Percentiles rank a stretch among this genome's conserved stretches.
Evolutionary conservation across 352 stramenopile genomes (phyloP).

Genomic region (Phytopythium boreale): DNA sequence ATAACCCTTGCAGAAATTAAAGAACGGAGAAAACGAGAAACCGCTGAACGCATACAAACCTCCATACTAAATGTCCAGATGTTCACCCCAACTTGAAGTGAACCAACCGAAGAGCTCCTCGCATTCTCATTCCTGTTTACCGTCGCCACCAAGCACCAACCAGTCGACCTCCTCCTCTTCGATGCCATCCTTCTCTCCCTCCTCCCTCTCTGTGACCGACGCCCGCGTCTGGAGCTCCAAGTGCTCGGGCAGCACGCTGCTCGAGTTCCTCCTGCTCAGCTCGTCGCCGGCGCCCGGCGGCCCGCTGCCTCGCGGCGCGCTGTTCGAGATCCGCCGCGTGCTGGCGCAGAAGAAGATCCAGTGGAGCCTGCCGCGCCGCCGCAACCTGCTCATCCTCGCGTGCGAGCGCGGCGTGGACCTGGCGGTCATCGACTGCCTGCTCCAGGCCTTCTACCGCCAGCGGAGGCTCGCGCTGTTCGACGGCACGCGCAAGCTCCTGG

Average conservation of each 20-base stretch:
- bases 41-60: too few species aligned
- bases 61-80: too few species aligned
- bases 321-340: conserved; percentile 10
- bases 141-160: too few species aligned
- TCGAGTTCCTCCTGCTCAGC: conserved; percentile 5
- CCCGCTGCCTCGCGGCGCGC: conserved; percentile 3
- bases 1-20: too few species aligned
- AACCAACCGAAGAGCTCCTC: too few species aligned
- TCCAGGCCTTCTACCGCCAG: conserved; percentile 10
- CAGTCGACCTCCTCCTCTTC: background rate
- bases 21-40: too few species aligned
- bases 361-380: conserved; percentile 3
- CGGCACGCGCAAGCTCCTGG: conserved; percentile 4
- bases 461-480: conserved; percentile 8
- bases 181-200: background rate
- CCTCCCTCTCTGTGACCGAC: too few species aligned
- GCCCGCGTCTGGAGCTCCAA: background rate
- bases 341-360: conserved; percentile 1
- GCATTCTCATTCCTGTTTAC: too few species aligned
- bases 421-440: conserved; percentile 5
- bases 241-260: conserved; percentile 8
- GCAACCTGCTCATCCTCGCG: conserved; percentile 9
- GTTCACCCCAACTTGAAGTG: too few species aligned
- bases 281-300: background rate
- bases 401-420: conserved; percentile 8